A percentile compares a stretch with the other conserved stretches of the same genome.
These are phyloP conservation scores for Nidularia pulvinata DNA, from an alignment of 768 basidiomycete species.

Conservation along the genomic window DNA sequence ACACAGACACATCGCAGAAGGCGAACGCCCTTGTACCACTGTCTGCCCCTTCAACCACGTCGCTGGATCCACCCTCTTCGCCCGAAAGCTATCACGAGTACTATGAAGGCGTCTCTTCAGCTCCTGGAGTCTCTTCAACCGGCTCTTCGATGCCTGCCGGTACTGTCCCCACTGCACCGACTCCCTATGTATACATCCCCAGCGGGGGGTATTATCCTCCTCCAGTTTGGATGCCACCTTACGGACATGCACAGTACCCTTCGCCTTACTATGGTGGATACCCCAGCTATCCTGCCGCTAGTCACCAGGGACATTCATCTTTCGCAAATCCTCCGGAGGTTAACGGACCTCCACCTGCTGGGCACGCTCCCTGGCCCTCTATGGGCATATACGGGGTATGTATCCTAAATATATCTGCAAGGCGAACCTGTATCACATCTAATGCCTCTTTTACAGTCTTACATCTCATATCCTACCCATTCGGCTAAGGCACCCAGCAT, in stretches of 20 bases:
- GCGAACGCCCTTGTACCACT: not conserved
- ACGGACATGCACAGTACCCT: constrained; percentile 49
- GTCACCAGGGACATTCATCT: constrained; percentile 19
- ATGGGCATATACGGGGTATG: constrained; percentile 45
- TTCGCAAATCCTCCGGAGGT: constrained; percentile 31
- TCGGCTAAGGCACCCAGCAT: constrained; percentile 27
- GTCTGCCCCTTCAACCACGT: not conserved
- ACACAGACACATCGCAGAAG: too few relatives aligned
- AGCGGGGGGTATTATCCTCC: constrained; percentile 32
- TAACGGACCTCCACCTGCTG: constrained; percentile 32
- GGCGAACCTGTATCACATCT: too few relatives aligned
- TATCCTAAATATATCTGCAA: too few relatives aligned
- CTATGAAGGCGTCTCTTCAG: constrained; percentile 15
- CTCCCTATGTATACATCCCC: constrained; percentile 23
- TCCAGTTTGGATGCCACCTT: not conserved
- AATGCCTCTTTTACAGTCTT: too few relatives aligned
- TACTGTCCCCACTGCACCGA: not conserved
- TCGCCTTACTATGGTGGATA: constrained; percentile 49
- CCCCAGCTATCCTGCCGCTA: constrained; percentile 38
- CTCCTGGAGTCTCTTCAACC: constrained; percentile 13
- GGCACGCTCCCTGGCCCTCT: constrained; percentile 31
- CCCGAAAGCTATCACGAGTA: not conserved
- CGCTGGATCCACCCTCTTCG: not conserved
- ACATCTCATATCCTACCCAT: constrained; percentile 46
- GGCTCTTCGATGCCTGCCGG: constrained; percentile 10